A percentile compares a stretch with the other conserved stretches of the same genome.
Evolutionary conservation across 257 asterid genomes (phyloP).

Genomic region (Penstemon barbatus): DNA sequence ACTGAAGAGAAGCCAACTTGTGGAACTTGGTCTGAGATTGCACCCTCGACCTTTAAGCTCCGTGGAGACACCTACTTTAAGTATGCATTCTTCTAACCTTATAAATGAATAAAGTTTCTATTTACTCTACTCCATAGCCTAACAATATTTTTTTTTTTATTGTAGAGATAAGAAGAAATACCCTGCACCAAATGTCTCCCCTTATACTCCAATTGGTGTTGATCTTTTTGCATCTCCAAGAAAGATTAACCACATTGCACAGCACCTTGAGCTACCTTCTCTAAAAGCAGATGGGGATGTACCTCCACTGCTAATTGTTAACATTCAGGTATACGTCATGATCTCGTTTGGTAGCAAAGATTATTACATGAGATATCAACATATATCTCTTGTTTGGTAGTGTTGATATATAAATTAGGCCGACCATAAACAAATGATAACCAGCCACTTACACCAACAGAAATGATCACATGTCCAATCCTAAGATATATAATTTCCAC

Average conservation of each 20-base stretch:
- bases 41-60: conserved; percentile 82
- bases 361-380: too few relatives aligned
- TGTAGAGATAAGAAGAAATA: conserved; percentile 92
- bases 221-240: conserved; percentile 69
- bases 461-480: too few relatives aligned
- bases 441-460: too few relatives aligned
- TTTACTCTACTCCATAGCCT: conserved; percentile 11
- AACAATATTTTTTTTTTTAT: conserved; percentile 13
- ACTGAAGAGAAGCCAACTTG: conserved; percentile 60
- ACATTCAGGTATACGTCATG: conserved; percentile 64
- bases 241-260: conserved; percentile 90
- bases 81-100: conserved; percentile 42
- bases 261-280: conserved; percentile 83
- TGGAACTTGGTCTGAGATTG: conserved; percentile 82
- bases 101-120: background rate
- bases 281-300: conserved; percentile 54
- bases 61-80: conserved; percentile 83
- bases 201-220: conserved; percentile 90
- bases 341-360: too few relatives aligned
- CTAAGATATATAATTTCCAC: too few relatives aligned
- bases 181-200: conserved; percentile 69
- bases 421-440: too few relatives aligned
- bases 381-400: too few relatives aligned
- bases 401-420: too few relatives aligned
- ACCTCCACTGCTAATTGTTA: conserved; percentile 77